Conservation (phyloP, 2,329 filamentous ascomycete species). For the Myriosclerotinia curreyana region DNA sequence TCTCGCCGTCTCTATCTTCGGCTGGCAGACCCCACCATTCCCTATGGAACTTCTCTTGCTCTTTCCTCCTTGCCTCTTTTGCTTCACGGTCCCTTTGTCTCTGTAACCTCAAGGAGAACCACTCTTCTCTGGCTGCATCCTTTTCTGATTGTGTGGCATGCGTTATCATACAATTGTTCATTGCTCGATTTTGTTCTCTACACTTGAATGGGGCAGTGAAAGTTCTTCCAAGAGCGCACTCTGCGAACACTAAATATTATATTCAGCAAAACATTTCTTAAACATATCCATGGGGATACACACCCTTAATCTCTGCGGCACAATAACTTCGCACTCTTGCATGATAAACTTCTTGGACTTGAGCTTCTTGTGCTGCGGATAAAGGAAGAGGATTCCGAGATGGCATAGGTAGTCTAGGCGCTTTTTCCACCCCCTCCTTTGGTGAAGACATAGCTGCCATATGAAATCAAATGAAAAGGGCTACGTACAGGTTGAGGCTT, state of each 20-base stretch:
- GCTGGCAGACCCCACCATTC: constrained; percentile 66
- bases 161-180: constrained; percentile 91
- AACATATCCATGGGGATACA: constrained; percentile 23
- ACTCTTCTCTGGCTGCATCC: constrained; percentile 87
- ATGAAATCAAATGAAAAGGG: constrained; percentile 10
- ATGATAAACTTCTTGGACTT: constrained; percentile 78
- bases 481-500: constrained; percentile 8
- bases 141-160: constrained; percentile 82
- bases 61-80: constrained; percentile 56
- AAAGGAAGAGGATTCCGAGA: constrained; percentile 79
- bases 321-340: constrained; percentile 74
- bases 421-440: constrained; percentile 30
- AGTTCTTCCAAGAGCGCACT: constrained; percentile 82
- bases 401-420: constrained; percentile 44
- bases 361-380: constrained; percentile 74
- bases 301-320: constrained; percentile 74
- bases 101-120: constrained; percentile 77
- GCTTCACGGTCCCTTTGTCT: constrained; percentile 65
- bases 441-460: constrained; percentile 38
- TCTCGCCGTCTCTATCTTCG: constrained; percentile 56
- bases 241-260: constrained; percentile 73
- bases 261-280: constrained; percentile 7
- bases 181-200: constrained; percentile 71
- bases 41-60: constrained; percentile 62
- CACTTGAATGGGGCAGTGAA: constrained; percentile 86